phyloP scores from a whole-genome alignment of 2,329 filamentous ascomycete genomes.

The Grosmannia clavigera region DNA sequence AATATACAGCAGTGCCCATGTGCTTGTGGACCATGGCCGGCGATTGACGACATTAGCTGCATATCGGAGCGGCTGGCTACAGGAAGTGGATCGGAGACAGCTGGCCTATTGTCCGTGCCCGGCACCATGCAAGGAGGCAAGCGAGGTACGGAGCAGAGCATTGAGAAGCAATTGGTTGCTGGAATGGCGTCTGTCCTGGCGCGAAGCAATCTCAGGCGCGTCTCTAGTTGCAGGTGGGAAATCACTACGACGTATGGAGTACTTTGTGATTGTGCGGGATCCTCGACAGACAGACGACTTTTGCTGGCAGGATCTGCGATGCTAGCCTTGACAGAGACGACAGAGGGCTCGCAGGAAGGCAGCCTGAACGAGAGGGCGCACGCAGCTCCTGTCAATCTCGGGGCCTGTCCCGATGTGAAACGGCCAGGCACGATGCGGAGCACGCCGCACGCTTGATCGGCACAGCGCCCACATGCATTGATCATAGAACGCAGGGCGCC shows the following conservation, averaged over 20 bases:
- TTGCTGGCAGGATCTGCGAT: neutral
- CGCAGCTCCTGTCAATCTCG: neutral
- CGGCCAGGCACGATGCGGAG: neutral
- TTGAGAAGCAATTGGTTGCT: neutral
- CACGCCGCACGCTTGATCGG: neutral
- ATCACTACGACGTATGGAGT: too few relatives aligned
- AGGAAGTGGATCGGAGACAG: neutral
- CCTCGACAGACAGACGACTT: neutral
- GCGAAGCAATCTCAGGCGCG: neutral
- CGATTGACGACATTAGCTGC: neutral
- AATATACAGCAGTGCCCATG: neutral
- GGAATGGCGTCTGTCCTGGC: neutral
- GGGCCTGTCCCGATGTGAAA: neutral
- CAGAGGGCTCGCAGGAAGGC: too few relatives aligned
- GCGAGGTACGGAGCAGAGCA: too few relatives aligned
- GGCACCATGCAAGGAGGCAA: too few relatives aligned
- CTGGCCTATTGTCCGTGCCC: neutral
- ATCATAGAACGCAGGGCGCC: neutral
- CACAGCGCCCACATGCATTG: too few relatives aligned
- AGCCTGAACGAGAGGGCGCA: neutral
- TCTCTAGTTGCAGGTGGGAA: neutral
- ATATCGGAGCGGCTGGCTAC: neutral
- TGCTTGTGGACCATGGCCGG: neutral
- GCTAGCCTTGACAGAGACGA: neutral
- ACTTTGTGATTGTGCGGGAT: neutral